These are phyloP conservation scores for Diaporthe caulivora DNA, from an alignment of 2,329 filamentous ascomycete genomes.

Conservation along the genomic window DNA sequence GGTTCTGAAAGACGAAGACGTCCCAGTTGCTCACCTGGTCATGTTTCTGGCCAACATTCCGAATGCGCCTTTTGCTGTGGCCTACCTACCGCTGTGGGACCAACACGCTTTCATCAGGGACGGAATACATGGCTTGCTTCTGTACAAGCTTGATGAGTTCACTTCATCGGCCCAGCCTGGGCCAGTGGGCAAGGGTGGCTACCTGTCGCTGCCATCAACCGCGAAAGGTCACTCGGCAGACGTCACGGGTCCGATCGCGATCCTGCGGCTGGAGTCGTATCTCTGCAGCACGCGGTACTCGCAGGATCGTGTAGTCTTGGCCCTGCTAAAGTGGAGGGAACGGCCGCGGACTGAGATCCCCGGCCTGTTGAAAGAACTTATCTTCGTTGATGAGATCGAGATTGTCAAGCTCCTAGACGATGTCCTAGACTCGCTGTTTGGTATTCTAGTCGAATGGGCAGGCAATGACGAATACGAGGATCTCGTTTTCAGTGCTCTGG, in stretches of 20 bases:
- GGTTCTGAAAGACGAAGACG: conserved; percentile 82
- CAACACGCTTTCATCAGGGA: conserved; percentile 90
- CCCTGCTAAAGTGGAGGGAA: conserved; percentile 88
- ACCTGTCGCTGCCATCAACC: conserved; percentile 86
- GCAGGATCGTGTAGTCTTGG: conserved; percentile 88
- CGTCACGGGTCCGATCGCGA: conserved; percentile 82
- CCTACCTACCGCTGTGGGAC: conserved; percentile 95
- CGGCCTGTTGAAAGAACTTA: conserved; percentile 81
- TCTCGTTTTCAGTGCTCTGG: conserved; percentile 88
- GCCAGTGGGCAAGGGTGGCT: conserved; percentile 82
- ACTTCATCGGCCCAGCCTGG: conserved; percentile 77
- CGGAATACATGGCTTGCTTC: conserved; percentile 81
- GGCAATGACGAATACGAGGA: conserved; percentile 94
- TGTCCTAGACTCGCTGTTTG: conserved; percentile 91
- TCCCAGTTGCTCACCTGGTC: conserved; percentile 85
- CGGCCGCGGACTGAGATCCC: conserved; percentile 78
- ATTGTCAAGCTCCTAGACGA: conserved; percentile 93
- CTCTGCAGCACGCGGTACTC: conserved; percentile 96
- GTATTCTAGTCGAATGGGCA: conserved; percentile 90
- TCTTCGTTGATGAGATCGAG: conserved; percentile 97
- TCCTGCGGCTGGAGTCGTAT: conserved; percentile 84
- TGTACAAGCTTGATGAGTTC: conserved; percentile 93
- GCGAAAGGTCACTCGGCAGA: conserved; percentile 77
- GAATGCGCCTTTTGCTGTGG: conserved; percentile 88
- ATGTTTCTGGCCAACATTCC: conserved; percentile 91